phyloP scores from a whole-genome alignment of 1,139 yeast species.

The Yamadazyma conglobata region DNA sequence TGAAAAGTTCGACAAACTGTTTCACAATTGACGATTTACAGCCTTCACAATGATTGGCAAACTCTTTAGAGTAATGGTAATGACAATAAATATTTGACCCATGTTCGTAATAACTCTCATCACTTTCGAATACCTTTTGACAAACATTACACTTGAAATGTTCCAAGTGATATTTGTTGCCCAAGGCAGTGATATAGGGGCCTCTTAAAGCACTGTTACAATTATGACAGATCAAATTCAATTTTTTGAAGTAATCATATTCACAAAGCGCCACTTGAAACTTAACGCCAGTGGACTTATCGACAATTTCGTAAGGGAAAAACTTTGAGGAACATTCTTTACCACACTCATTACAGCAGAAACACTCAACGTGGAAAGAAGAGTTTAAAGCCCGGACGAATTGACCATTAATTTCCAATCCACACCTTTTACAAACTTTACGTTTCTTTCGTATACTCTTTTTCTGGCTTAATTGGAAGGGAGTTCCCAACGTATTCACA shows the following conservation, averaged over 20 bases:
- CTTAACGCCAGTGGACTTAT: constrained; percentile 28
- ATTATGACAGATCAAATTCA: constrained; percentile 76
- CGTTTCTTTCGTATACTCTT: constrained; percentile 23
- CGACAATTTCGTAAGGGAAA: constrained; percentile 52
- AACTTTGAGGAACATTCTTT: constrained; percentile 70
- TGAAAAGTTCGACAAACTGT: constrained; percentile 87
- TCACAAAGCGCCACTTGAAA: constrained; percentile 81
- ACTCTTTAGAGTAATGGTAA: constrained; percentile 79
- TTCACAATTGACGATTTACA: constrained; percentile 88
- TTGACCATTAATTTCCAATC: constrained; percentile 68
- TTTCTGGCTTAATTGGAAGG: constrained; percentile 12
- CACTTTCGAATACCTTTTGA: constrained; percentile 81
- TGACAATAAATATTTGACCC: constrained; percentile 83
- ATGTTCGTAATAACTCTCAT: constrained; percentile 91
- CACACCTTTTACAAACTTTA: constrained; percentile 61
- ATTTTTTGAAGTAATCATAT: constrained; percentile 82
- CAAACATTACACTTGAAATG: constrained; percentile 93
- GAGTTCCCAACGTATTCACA: constrained; percentile 6
- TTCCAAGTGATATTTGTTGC: constrained; percentile 88
- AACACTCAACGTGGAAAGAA: constrained; percentile 84
- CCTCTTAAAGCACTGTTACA: constrained; percentile 89
- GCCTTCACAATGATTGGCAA: constrained; percentile 91
- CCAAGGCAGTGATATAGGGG: constrained; percentile 90
- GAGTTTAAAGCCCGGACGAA: constrained; percentile 80
- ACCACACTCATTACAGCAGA: constrained; percentile 80